Base-by-base conservation (phyloP, 257 asterid genomes). In the Solanum ossicruentum region DNA sequence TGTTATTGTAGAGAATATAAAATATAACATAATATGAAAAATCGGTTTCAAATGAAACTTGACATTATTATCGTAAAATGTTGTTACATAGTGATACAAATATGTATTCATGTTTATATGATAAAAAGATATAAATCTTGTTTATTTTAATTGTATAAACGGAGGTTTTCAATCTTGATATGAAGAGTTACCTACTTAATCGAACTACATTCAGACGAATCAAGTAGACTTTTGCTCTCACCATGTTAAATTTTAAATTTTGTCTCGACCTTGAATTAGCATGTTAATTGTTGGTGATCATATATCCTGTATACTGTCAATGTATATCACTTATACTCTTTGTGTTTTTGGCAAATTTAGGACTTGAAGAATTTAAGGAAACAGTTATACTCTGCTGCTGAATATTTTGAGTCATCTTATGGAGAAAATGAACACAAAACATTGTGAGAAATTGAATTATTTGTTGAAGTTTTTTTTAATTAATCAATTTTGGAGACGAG, bases 381-480 rank as follows among this genome's bases (percentile, higher is more conserved):
- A 71, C 96, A 94, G 55, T 84, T 94, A 56, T 91, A 93, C 80
- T 91, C 98, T 26, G 97, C 98, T 32, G 98, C 98, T 56, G 96
- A 94, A 67, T 88, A 89, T 84, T 93, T 94, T 52, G 96, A 94
- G 84, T 84, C 88, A 17, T 88, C 95, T 21, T 94, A 93, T 87
- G 86, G 81, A 26, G 89, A 88, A 83, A 87, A 90, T 61, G 88
- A 91, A 6, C 93, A 91, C 82, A 90, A 91, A 87, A 90, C 91
- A 66, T 81, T 91, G 97, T 94, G 89, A 43, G 93, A 65, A 57
- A 28, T 41, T 8, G 1, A 21, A 49, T 23, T 23, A 12, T 16
- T 67, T 75, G 8, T 9, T 49, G 81, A 75, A 45, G 12, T 12
- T 10, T 9, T 12, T 12, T 45, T 47, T n/a, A 0, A 8, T 73